Evolutionary conservation across 2,329 filamentous ascomycete species (phyloP), one percentile per base, ranked within the genome.

Genomic region (Aspergillus ustus): DNA sequence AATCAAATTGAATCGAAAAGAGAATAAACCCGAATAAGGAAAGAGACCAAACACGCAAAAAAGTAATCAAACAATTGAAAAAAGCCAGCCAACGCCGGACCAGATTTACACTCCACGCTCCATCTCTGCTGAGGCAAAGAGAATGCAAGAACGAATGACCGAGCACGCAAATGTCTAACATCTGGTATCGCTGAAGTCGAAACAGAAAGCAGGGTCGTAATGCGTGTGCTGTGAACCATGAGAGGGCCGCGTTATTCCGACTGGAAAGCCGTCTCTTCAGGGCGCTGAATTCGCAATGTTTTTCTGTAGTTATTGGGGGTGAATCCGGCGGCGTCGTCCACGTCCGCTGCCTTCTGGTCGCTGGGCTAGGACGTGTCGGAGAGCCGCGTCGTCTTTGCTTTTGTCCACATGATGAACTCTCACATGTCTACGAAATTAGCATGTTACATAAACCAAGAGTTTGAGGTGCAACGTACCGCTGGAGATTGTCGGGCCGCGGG

Each of bases 401-500:
- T 92, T 95, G 72, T 98, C 93, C 44, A 89, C 81, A 74, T 98
- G 95, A 74, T 98, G 94, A 46, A 95, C 92, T 58, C 92, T 87
- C 37, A 98, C 95, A 77, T 99, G 95, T 76, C 93, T 62, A 25
- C 31, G 5, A 9, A 45, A 34, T 31, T 46, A 48, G 40, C 43
- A 11, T 15, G 19, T 9, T 96, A 52, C 50, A 50, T n/a, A 4
- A 25, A 4, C 45, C 25, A 25, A 25, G 25, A 25, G 25, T 25
- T 25, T 5, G 25, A 22, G 54, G 60, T 60, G 52, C 52, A 45
- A 53, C 85, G 67, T 83, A 96, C 92, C 94, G 88, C 81, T 97
- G 94, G 59, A 99, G 81, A 81, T 98, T 98, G 76, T 99, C 95
- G 37, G 95, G 95, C 68, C 95, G 85, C 5, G 95, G 95, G 75